Percentiles rank a stretch among this genome's conserved stretches.
Conservation (phyloP, 441 rosid species). For the Omphalea diandra region DNA sequence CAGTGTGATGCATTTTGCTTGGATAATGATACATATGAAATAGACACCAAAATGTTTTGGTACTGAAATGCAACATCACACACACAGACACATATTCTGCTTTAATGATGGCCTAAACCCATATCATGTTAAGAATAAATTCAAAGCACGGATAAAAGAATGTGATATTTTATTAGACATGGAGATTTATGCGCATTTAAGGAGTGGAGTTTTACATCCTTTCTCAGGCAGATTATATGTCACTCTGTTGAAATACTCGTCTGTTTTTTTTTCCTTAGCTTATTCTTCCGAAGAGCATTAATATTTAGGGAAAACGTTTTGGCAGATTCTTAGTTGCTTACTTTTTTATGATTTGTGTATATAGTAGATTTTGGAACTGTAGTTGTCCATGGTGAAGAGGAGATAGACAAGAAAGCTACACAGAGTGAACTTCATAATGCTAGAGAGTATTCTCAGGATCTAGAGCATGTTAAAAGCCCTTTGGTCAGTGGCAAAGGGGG, state of each 20-base stretch:
- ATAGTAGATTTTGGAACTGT: slow-evolving; percentile 89
- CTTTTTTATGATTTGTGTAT: slow-evolving; percentile 17
- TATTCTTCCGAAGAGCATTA: not conserved
- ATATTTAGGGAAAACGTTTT: not conserved
- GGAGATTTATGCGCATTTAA: not conserved
- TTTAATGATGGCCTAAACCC: not conserved
- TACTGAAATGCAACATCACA: too few species aligned
- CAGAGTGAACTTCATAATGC: slow-evolving; percentile 34
- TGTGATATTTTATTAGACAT: not conserved
- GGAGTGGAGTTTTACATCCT: too few species aligned
- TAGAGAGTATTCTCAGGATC: slow-evolving; percentile 37
- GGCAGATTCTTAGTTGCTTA: not conserved
- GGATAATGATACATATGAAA: not conserved
- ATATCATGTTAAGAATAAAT: not conserved
- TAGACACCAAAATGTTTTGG: not conserved
- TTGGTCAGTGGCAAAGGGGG: slow-evolving; percentile 37
- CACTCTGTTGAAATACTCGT: too few species aligned
- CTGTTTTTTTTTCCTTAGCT: too few species aligned
- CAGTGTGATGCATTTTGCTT: not conserved
- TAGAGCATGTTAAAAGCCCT: slow-evolving; percentile 33
- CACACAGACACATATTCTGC: too few species aligned
- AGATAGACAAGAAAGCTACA: slow-evolving; percentile 32
- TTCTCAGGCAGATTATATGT: too few species aligned
- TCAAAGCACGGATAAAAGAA: not conserved
- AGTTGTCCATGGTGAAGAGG: slow-evolving; percentile 67